Percentiles rank a stretch among this genome's conserved stretches.
Conservation (phyloP, 805 yeast genomes). For the Ogataea corticis region DNA sequence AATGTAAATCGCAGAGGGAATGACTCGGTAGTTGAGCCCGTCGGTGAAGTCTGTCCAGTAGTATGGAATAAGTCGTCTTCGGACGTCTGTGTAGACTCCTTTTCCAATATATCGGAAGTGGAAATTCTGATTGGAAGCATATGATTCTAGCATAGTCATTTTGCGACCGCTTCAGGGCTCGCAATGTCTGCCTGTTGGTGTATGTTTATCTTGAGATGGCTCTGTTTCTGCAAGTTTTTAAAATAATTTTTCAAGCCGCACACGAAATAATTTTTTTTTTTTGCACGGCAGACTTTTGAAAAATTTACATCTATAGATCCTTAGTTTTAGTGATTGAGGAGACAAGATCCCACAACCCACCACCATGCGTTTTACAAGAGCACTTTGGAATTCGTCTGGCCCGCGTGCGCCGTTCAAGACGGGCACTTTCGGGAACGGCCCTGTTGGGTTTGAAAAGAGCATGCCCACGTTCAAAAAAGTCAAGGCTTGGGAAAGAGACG, state of each 20-base stretch:
- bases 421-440: background rate
- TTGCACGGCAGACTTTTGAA: no score
- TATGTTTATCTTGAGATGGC: no score
- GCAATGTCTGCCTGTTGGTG: no score
- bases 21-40: constrained; percentile 80
- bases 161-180: no score
- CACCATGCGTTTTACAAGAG: no score
- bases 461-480: constrained; percentile 39
- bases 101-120: constrained; percentile 36
- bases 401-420: constrained; percentile 34
- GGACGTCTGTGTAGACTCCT: constrained; percentile 57
- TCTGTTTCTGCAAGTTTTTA: no score
- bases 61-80: constrained; percentile 53
- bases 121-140: constrained; percentile 20
- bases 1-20: constrained; percentile 80
- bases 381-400: constrained; percentile 6
- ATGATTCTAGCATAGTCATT: background rate
- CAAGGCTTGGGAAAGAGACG: constrained; percentile 70
- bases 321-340: no score
- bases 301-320: no score
- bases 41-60: constrained; percentile 81
- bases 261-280: no score
- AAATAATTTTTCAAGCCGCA: no score
- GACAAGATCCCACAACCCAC: no score
- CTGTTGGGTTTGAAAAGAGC: constrained; percentile 41